Evolutionary conservation across 2,329 filamentous ascomycete species (phyloP).

Genomic region (Dactylellina haptotyla): DNA sequence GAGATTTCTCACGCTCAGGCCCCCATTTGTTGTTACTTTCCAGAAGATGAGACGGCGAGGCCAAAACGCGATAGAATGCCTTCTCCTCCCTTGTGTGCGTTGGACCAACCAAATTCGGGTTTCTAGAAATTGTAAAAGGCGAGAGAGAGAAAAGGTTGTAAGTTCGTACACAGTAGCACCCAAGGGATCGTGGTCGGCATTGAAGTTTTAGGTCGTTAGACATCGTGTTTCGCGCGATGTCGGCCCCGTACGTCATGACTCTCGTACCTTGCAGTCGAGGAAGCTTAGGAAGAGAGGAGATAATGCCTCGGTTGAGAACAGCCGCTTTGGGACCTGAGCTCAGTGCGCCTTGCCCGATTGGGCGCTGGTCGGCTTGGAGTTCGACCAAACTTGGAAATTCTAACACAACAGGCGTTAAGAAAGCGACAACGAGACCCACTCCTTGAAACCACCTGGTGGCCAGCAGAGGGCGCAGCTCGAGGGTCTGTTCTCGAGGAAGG

Average conservation of each 20-base stretch:
- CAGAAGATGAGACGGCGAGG: too few relatives aligned
- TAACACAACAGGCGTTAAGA: conserved; percentile 37
- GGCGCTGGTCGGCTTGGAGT: not conserved
- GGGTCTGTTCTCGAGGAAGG: too few relatives aligned
- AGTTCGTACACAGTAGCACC: not conserved
- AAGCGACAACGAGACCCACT: not conserved
- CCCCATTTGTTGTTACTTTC: conserved; percentile 5
- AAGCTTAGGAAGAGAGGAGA: conserved; percentile 14
- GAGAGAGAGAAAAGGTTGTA: not conserved
- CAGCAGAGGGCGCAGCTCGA: conserved; percentile 20
- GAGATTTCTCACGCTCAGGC: conserved; percentile 18
- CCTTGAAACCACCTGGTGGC: conserved; percentile 29
- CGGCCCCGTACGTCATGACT: conserved; percentile 25
- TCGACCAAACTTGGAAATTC: conserved; percentile 25
- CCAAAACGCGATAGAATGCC: conserved; percentile 9
- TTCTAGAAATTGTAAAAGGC: too few relatives aligned
- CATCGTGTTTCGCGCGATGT: conserved; percentile 12
- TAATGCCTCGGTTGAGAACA: conserved; percentile 12
- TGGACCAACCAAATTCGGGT: not conserved
- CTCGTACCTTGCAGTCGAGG: conserved; percentile 27
- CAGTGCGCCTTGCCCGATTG: conserved; percentile 9
- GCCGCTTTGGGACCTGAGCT: conserved; percentile 15
- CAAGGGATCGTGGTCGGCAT: conserved; percentile 7
- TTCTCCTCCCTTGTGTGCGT: not conserved
- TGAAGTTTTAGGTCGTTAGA: not conserved